Evolutionary conservation across 306 rosid genomes (phyloP), one percentile per base, ranked within the genome.

Genomic region (Luffa acutangula): DNA sequence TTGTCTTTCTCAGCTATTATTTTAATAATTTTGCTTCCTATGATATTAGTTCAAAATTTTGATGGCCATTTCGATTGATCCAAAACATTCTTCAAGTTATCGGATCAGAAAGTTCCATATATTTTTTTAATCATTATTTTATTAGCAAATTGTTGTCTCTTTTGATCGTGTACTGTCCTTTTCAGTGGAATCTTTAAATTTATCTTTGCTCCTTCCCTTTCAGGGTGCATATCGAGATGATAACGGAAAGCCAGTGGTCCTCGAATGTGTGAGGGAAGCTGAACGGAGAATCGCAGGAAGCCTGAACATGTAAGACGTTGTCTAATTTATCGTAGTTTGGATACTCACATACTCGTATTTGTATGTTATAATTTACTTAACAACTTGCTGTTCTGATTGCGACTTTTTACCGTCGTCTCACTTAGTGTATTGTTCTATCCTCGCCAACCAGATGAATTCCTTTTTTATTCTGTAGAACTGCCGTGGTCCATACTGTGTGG

Each of bases 211-310:
- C 62, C 34, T 36, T 49, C 18, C 15, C 46, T 36, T 6, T 20
- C 31, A 95, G 98, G 98, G 98, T 70, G 98, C 98, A 2, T 95
- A 95, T 85, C 98, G 97, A 4, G 93, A 95, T 69, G 98, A 95
- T 78, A 87, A 87, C 3, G 98, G 98, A 82, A 92, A 87, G 76
- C 97, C 98, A 0, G 97, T 95, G 84, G 98, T 95, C 80, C 89
- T 95, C 25, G 89, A 89, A 37, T 91, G 96, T 77, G 98, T 95
- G 73, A 86, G 97, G 82, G 97, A 92, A 87, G 97, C 97, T n/a
- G 98, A 95, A 89, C 87, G 89, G 80, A 90, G 90, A 78, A 84
- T 95, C 63, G 95, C 97, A 6, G 98, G 97, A 81, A 89, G 52
- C 56, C 81, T 83, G 80, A 89, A 84, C 84, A 95, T 95, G 98